Percentiles rank a stretch among this genome's conserved stretches.
phyloP scores from a whole-genome alignment of 1,139 yeast species.

The Blastobotrys buckinghamii region DNA sequence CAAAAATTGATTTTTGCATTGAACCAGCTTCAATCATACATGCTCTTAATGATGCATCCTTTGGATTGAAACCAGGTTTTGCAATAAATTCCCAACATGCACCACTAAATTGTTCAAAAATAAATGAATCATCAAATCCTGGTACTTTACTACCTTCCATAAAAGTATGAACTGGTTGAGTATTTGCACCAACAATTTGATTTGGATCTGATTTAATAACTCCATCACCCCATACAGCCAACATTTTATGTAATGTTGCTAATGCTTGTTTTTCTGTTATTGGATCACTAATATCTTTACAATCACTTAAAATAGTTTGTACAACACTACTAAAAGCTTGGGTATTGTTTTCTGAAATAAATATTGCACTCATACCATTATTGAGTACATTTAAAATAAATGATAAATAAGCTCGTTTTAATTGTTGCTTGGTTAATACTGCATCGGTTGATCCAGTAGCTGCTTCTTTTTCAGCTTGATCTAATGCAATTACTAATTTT shows the following conservation, averaged over 20 bases:
- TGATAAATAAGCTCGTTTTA: constrained; percentile 66
- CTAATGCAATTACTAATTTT: constrained; percentile 54
- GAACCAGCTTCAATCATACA: constrained; percentile 71
- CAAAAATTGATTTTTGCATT: constrained; percentile 57
- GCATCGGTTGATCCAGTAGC: constrained; percentile 40
- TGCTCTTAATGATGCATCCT: constrained; percentile 73
- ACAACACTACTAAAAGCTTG: constrained; percentile 55
- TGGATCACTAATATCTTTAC: constrained; percentile 49
- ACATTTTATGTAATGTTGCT: constrained; percentile 61
- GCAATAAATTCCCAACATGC: constrained; percentile 76
- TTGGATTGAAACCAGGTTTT: constrained; percentile 58
- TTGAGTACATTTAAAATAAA: constrained; percentile 64
- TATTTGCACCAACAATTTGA: constrained; percentile 11
- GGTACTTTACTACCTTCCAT: constrained; percentile 55
- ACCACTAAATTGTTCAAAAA: constrained; percentile 63
- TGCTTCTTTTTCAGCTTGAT: constrained; percentile 39
- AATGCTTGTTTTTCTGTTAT: constrained; percentile 64
- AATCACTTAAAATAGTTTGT: constrained; percentile 58
- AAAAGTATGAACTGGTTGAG: constrained; percentile 36
- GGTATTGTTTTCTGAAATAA: constrained; percentile 63
- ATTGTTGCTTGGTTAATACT: constrained; percentile 34
- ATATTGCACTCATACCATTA: constrained; percentile 73
- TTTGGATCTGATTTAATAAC: constrained; percentile 46
- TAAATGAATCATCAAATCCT: constrained; percentile 54
- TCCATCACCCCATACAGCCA: constrained; percentile 65